These are phyloP conservation scores for Apocynum venetum DNA, from an alignment of 257 asterid species.

Conservation along the genomic window DNA sequence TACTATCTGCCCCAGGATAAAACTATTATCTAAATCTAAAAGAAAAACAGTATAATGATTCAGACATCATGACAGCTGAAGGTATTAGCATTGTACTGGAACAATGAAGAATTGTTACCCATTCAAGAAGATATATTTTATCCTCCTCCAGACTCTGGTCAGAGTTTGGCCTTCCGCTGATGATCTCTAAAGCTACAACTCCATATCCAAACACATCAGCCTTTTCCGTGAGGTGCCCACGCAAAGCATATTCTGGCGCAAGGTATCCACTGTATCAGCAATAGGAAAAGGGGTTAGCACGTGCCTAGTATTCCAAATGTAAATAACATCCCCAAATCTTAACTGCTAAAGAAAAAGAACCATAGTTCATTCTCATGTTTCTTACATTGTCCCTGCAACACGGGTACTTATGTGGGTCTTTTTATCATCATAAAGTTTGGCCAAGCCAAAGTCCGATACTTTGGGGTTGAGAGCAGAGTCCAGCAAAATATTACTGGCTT, in stretches of 20 bases:
- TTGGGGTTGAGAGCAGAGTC: slow-evolving; percentile 61
- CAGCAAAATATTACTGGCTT: slow-evolving; percentile 74
- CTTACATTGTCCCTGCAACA: slow-evolving; percentile 89
- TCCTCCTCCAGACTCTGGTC: slow-evolving; percentile 18
- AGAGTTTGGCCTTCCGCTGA: slow-evolving; percentile 25
- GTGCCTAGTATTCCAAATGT: background rate
- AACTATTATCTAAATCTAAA: background rate
- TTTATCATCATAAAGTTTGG: slow-evolving; percentile 48
- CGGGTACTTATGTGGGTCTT: slow-evolving; percentile 79
- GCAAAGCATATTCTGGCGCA: slow-evolving; percentile 23
- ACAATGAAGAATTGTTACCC: slow-evolving; percentile 12
- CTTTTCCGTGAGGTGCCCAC: slow-evolving; percentile 27
- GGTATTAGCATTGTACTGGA: background rate
- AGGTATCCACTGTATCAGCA: slow-evolving; percentile 21
- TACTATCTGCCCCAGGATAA: background rate
- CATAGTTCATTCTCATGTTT: background rate
- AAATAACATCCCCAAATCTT: too few relatives aligned
- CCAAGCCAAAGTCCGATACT: slow-evolving; percentile 78
- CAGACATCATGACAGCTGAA: background rate
- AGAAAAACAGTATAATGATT: too few relatives aligned
- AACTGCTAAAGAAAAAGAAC: background rate
- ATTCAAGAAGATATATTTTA: slow-evolving; percentile 27
- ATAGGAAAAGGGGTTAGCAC: background rate
- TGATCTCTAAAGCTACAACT: slow-evolving; percentile 23
- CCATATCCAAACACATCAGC: slow-evolving; percentile 28